Base-by-base conservation (phyloP, 2,329 filamentous ascomycete genomes). In the Fusarium brevicatenulatum region DNA sequence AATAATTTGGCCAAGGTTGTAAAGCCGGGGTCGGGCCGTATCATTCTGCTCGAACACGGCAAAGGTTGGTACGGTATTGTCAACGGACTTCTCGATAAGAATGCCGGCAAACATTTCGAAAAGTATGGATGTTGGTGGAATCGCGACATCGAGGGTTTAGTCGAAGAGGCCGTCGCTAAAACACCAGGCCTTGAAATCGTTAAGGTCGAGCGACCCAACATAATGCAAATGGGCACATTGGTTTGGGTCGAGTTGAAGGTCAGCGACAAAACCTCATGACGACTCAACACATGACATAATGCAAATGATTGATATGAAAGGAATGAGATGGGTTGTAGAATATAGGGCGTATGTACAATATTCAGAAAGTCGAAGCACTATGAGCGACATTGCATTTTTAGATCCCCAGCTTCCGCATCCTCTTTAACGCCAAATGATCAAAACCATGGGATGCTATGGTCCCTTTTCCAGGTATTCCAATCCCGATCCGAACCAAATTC, bases 61-160 rank as follows among this genome's bases (percentile, higher is more conserved):
- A 86, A 88, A 68, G 88, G 88, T 21, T 84, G 80, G 76, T 90
- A 84, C 79, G 82, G 83, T 10, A 81, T 88, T 59, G 81, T 91
- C 39, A 91, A 92, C 77, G 80, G 82, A 15, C 73, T 88, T 23
- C 80, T 92, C 37, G 90, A 92, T 80, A 82, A 81, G 70, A 85
- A 86, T 63, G 90, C 90, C 1, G 80, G 81, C 21, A 80, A 82
- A 28, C 90, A 91, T 76, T 91, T 90, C 65, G 81, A 83, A 28
- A 85, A 87, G 74, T 91, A 89, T 76, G 90, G 90, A 6, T 92
- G 90, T 81, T 91, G 90, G 90, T 91, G 89, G 89, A 92, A 92
- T 80, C 83, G 90, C 58, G 90, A 91, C 76, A 86, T 92, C 66
- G 86, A 87, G 74, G 81, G 76, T 39, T 83, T 91, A 36, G 85